These are phyloP conservation scores for Umbelopsis isabellina DNA, from an alignment of 192 early-diverging fungal genomes.

Conservation along the genomic window DNA sequence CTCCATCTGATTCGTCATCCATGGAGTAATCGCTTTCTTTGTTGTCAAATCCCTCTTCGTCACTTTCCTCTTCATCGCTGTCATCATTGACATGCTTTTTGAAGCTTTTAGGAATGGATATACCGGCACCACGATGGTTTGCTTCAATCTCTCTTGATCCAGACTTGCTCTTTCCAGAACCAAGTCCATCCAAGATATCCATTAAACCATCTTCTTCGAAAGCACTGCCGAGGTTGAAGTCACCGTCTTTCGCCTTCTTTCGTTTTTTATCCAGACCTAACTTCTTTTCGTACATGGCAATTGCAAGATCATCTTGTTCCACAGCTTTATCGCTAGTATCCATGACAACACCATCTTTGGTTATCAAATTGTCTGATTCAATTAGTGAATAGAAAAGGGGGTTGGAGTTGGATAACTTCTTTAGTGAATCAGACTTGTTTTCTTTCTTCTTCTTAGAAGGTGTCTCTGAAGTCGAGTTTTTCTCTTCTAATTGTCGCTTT, in stretches of 20 bases:
- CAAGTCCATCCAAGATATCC: conserved; percentile 49
- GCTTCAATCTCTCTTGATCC: conserved; percentile 6
- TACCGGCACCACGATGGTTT: not conserved
- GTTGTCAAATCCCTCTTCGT: not conserved
- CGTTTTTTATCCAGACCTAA: conserved; percentile 50
- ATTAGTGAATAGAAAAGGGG: conserved; percentile 52
- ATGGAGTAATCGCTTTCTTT: not conserved
- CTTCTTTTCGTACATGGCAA: conserved; percentile 58
- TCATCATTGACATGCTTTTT: conserved; percentile 29
- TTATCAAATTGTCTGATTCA: conserved; percentile 43
- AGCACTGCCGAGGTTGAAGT: conserved; percentile 45
- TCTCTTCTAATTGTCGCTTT: not conserved
- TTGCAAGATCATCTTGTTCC: conserved; percentile 53
- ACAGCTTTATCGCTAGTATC: conserved; percentile 34
- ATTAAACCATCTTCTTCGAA: conserved; percentile 56
- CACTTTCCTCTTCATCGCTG: conserved; percentile 34
- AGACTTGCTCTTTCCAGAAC: conserved; percentile 11
- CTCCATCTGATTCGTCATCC: not conserved
- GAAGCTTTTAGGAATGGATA: conserved; percentile 4
- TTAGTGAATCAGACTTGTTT: conserved; percentile 33
- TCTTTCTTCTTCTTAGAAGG: conserved; percentile 17
- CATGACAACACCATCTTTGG: conserved; percentile 24
- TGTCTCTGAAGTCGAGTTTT: not conserved
- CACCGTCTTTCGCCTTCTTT: conserved; percentile 21
- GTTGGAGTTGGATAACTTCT: conserved; percentile 50